Evolutionary conservation across 2,329 filamentous ascomycete genomes (phyloP), one percentile per base, ranked within the genome.

Genomic region (Ophiostoma angusticollis): DNA sequence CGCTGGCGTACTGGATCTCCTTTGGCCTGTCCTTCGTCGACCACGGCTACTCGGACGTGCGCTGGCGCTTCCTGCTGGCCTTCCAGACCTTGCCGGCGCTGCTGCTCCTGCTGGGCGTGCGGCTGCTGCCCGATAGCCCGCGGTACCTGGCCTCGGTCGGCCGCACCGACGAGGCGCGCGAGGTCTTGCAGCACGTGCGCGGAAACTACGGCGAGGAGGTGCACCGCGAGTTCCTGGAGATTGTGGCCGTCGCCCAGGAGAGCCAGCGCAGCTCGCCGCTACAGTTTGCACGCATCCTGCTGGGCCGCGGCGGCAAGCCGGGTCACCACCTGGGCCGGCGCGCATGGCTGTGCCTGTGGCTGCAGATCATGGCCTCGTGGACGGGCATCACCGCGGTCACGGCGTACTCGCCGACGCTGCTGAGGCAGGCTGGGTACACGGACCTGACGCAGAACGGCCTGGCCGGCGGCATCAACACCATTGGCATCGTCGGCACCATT

Each of bases 401-500:
- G 5, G 54, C 55, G 11, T 63, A 60, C 57, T 54, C 51, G 9
- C 52, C 53, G 13, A 52, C 56, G 4, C 47, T 58, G n/a, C 53
- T 57, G 29, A 47, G 41, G 19, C 47, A 54, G 39, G 57, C 56
- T 17, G 56, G 52, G 4, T 61, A 57, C 45, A 55, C 48, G 45
- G 51, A 55, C 5, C 48, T 65, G 25, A 67, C 57, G 44, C 46
- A 64, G 40, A 64, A 63, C 37, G 62, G 67, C 25, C 60, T 72
- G 9, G 61, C 67, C 1, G 68, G 68, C 6, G 62, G 65, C 6
- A 50, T 69, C 13, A 72, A 70, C 50, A 70, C 65, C 0, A 57
- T 71, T 35, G 67, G 67, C 11, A 65, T 71, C 19, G 44, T 68
- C 3, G 66, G 65, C 2, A 72, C 67, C 3, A 62, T 68, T 25